Percentiles rank a stretch among this genome's conserved stretches.
Conservation (phyloP, 352 stramenopile genomes). For the Blastocystis sp. region DNA sequence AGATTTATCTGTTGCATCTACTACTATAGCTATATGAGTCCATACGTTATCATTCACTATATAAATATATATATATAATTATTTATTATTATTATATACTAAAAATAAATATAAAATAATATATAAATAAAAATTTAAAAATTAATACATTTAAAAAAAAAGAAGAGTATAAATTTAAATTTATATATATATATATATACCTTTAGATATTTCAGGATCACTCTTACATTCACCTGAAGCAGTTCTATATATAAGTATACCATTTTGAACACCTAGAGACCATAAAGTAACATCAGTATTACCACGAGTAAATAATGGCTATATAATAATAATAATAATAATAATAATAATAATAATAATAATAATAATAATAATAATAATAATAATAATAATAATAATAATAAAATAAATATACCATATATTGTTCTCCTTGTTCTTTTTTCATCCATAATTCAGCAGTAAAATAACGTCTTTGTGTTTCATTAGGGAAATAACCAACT, state of each 20-base stretch:
- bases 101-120: not conserved
- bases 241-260: too few relatives aligned
- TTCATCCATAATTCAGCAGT: constrained; percentile 37
- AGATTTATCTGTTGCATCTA: constrained; percentile 25
- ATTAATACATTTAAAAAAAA: constrained; percentile 21
- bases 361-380: too few relatives aligned
- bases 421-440: constrained; percentile 15
- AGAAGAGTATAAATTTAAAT: too few relatives aligned
- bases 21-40: constrained; percentile 19
- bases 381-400: too few relatives aligned
- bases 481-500: constrained; percentile 29
- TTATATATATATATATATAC: too few relatives aligned
- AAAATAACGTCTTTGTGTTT: constrained; percentile 30
- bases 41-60: constrained; percentile 22
- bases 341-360: too few relatives aligned
- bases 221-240: too few relatives aligned
- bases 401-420: constrained; percentile 10
- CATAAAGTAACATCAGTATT: constrained; percentile 17
- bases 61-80: too few relatives aligned
- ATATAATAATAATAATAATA: too few relatives aligned
- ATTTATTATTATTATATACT: not conserved
- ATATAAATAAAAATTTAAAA: constrained; percentile 26
- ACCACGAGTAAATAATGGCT: constrained; percentile 33
- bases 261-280: constrained; percentile 33
- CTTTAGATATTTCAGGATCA: too few relatives aligned